A percentile compares a stretch with the other conserved stretches of the same genome.
Conservation (phyloP, 306 rosid genomes). For the Rosa multiflora region DNA sequence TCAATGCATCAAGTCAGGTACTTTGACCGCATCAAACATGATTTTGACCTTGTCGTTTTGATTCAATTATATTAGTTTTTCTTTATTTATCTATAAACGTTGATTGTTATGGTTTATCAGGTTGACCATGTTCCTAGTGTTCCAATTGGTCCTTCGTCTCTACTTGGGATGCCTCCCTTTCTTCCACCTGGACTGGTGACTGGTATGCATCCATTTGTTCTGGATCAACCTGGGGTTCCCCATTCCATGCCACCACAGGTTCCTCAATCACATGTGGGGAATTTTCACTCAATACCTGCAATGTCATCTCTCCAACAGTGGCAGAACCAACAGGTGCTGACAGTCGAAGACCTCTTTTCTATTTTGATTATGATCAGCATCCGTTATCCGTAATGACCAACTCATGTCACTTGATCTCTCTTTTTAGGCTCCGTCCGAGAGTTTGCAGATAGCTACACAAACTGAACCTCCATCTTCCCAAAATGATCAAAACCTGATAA, state of each 20-base stretch:
- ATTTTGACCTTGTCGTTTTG: background rate
- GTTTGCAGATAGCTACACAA: constrained; percentile 52
- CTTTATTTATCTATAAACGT: background rate
- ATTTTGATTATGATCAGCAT: background rate
- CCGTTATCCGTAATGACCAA: background rate
- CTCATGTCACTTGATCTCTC: constrained; percentile 11
- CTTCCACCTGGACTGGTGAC: constrained; percentile 85
- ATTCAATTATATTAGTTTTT: background rate
- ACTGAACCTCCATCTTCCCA: constrained; percentile 62
- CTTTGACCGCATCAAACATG: background rate
- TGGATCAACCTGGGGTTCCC: constrained; percentile 88
- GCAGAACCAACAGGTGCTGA: constrained; percentile 79
- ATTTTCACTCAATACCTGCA: constrained; percentile 68
- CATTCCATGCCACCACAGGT: constrained; percentile 72
- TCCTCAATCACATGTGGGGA: constrained; percentile 79
- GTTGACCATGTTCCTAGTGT: constrained; percentile 61
- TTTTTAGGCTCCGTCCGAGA: constrained; percentile 61
- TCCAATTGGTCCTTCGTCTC: constrained; percentile 72
- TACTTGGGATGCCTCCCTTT: constrained; percentile 85
- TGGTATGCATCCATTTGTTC: constrained; percentile 76
- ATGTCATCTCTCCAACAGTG: constrained; percentile 81
- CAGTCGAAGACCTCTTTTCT: constrained; percentile 14
- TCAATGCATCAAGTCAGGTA: constrained; percentile 70
- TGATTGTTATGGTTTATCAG: constrained; percentile 42
- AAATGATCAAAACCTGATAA: constrained; percentile 55